Percentiles rank a stretch among this genome's conserved stretches.
phyloP scores from a whole-genome alignment of 2,329 filamentous ascomycete genomes.

The Ascochyta viciae-villosae region DNA sequence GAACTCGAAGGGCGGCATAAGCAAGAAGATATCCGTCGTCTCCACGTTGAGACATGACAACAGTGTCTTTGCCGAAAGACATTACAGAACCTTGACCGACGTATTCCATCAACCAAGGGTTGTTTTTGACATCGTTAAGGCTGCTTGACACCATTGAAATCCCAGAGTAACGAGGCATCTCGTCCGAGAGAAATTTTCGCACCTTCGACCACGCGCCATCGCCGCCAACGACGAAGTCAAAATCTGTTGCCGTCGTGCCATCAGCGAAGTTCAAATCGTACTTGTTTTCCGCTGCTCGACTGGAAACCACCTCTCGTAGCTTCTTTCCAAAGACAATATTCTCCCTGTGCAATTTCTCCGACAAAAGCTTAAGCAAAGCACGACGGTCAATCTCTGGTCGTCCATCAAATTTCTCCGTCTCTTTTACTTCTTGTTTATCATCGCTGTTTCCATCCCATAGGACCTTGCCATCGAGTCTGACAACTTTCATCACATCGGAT shows the following conservation, averaged over 20 bases:
- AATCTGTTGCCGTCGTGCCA: slow-evolving; percentile 40
- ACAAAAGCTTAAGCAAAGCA: slow-evolving; percentile 42
- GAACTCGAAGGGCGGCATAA: slow-evolving; percentile 47
- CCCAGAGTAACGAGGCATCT: slow-evolving; percentile 56
- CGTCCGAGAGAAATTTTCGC: slow-evolving; percentile 34
- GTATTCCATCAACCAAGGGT: slow-evolving; percentile 52
- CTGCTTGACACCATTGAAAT: slow-evolving; percentile 55
- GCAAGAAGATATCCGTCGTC: slow-evolving; percentile 59
- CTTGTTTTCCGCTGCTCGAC: slow-evolving; percentile 6
- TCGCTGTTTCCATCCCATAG: slow-evolving; percentile 36
- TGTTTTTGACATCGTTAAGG: slow-evolving; percentile 54
- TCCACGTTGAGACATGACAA: slow-evolving; percentile 54
- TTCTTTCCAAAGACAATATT: slow-evolving; percentile 41
- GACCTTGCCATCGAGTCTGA: slow-evolving; percentile 48
- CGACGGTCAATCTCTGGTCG: slow-evolving; percentile 60
- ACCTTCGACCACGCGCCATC: slow-evolving; percentile 58
- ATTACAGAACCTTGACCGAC: slow-evolving; percentile 53
- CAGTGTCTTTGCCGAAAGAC: slow-evolving; percentile 47
- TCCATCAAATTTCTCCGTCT: slow-evolving; percentile 36
- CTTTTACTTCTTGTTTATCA: slow-evolving; percentile 49
- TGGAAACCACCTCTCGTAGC: slow-evolving; percentile 48
- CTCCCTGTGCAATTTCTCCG: slow-evolving; percentile 54
- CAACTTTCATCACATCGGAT: slow-evolving; percentile 58
- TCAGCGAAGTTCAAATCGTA: slow-evolving; percentile 44
- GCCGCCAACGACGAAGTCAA: slow-evolving; percentile 57